Evolutionary conservation across 768 basidiomycete genomes (phyloP).

Genomic region (Phanerochaete carnosa): DNA sequence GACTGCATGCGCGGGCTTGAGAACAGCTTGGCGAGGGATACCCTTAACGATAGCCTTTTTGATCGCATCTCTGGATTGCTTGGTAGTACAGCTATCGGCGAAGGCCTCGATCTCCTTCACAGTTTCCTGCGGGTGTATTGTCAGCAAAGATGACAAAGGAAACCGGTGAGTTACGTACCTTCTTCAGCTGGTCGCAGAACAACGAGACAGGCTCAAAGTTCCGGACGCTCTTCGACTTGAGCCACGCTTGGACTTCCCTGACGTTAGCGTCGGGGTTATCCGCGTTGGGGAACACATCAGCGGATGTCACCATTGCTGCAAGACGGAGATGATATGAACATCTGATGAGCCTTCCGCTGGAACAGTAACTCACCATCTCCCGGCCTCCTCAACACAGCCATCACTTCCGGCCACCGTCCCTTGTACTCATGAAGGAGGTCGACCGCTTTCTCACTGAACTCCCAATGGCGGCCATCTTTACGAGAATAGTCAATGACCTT

Average conservation of each 20-base stretch:
- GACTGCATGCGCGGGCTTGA: constrained; percentile 88
- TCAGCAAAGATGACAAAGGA: neutral
- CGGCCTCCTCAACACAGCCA: constrained; percentile 61
- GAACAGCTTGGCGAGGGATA: constrained; percentile 88
- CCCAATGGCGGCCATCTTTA: constrained; percentile 85
- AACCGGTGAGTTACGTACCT: constrained; percentile 43
- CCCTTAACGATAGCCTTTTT: constrained; percentile 93
- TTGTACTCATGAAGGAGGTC: constrained; percentile 83
- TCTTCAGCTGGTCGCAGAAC: constrained; percentile 87
- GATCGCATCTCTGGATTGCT: constrained; percentile 58
- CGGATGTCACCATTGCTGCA: constrained; percentile 70
- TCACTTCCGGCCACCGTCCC: constrained; percentile 81
- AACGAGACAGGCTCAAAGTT: constrained; percentile 93
- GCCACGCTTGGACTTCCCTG: constrained; percentile 80
- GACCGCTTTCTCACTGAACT: constrained; percentile 87
- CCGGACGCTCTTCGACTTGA: constrained; percentile 80
- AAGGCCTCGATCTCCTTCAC: constrained; percentile 76
- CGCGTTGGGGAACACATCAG: constrained; percentile 51
- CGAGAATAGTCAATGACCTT: constrained; percentile 93
- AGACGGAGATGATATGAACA: neutral
- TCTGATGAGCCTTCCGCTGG: neutral
- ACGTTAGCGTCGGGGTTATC: constrained; percentile 66
- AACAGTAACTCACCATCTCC: constrained; percentile 58
- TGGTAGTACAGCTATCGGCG: constrained; percentile 63
- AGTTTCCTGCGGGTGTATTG: constrained; percentile 49